These are phyloP conservation scores for Pseudotsuga menziesii DNA, from an alignment of 75 land plant genomes.

Conservation along the genomic window DNA sequence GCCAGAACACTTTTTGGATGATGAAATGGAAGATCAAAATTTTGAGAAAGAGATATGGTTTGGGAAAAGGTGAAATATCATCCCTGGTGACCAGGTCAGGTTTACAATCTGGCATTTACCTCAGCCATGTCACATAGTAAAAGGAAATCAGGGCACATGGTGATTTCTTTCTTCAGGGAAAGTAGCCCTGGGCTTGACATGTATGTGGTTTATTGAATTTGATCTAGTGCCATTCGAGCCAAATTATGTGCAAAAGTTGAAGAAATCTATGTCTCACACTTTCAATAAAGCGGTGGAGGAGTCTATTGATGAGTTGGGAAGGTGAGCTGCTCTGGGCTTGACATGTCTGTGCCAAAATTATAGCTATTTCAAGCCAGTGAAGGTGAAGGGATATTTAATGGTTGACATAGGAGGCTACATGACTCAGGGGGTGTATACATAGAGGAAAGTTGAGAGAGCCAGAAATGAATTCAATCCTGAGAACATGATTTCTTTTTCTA, in stretches of 20 bases:
- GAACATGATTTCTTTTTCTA: slow-evolving; percentile 34
- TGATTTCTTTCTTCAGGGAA: slow-evolving; percentile 81
- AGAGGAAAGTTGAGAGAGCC: slow-evolving; percentile 30
- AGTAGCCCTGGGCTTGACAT: slow-evolving; percentile 70
- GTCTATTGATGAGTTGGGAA: slow-evolving; percentile 55
- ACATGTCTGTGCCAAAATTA: slow-evolving; percentile 38
- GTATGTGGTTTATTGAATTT: slow-evolving; percentile 67
- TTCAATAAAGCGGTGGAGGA: slow-evolving; percentile 70
- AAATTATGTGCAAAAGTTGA: slow-evolving; percentile 47
- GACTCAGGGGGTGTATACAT: slow-evolving; percentile 29
- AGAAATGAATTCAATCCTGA: slow-evolving; percentile 40
- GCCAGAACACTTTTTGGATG: too few species aligned
- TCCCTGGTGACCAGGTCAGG: slow-evolving; percentile 84
- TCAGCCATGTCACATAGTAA: slow-evolving; percentile 31
- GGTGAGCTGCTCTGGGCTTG: slow-evolving; percentile 51
- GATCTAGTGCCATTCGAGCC: slow-evolving; percentile 59
- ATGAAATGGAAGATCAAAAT: not conserved
- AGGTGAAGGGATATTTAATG: slow-evolving; percentile 30
- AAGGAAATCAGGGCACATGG: slow-evolving; percentile 41
- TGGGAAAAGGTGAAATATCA: slow-evolving; percentile 85
- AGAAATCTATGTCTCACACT: slow-evolving; percentile 29
- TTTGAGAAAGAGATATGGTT: slow-evolving; percentile 66
- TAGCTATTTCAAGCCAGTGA: slow-evolving; percentile 28
- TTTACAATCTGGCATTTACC: slow-evolving; percentile 51
- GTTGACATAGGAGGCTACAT: slow-evolving; percentile 51